These are phyloP conservation scores for Melanogaster broomeanus DNA, from an alignment of 768 basidiomycete genomes.

Conservation along the genomic window DNA sequence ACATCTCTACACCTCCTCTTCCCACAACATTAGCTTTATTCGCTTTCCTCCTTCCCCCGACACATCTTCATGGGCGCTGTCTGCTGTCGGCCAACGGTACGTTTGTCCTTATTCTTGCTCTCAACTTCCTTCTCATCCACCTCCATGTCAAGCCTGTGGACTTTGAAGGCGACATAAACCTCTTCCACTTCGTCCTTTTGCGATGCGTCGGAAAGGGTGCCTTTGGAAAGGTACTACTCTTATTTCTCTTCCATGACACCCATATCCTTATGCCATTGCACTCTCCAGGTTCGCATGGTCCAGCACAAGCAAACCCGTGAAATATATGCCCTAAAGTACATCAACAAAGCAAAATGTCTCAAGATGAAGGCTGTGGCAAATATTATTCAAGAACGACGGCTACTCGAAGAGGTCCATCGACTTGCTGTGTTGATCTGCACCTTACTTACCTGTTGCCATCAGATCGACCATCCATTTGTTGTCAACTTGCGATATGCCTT, in stretches of 20 bases:
- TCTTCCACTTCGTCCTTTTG: conserved; percentile 95
- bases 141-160: conserved; percentile 71
- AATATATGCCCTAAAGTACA: conserved; percentile 97
- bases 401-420: conserved; percentile 84
- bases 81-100: conserved; percentile 81
- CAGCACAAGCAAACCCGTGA: conserved; percentile 99
- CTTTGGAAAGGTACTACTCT: conserved; percentile 82
- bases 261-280: conserved; percentile 8
- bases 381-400: conserved; percentile 91
- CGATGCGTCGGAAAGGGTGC: conserved; percentile 98
- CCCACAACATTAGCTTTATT: conserved; percentile 11
- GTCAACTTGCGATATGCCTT: conserved; percentile 96
- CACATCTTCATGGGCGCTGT: conserved; percentile 63
- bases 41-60: not conserved
- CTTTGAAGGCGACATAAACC: conserved; percentile 93
- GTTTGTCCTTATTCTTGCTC: conserved; percentile 15
- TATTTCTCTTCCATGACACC: conserved; percentile 10
- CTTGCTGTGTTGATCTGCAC: conserved; percentile 3
- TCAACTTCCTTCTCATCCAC: not conserved
- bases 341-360: conserved; percentile 97
- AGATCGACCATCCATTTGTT: conserved; percentile 96
- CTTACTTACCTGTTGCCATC: conserved; percentile 6
- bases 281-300: conserved; percentile 88
- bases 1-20: not conserved
- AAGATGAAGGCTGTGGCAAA: conserved; percentile 99